Percentiles rank a stretch among this genome's conserved stretches.
Conservation (phyloP, 75 land plant genomes). For the Isoetes taiwanensis region DNA sequence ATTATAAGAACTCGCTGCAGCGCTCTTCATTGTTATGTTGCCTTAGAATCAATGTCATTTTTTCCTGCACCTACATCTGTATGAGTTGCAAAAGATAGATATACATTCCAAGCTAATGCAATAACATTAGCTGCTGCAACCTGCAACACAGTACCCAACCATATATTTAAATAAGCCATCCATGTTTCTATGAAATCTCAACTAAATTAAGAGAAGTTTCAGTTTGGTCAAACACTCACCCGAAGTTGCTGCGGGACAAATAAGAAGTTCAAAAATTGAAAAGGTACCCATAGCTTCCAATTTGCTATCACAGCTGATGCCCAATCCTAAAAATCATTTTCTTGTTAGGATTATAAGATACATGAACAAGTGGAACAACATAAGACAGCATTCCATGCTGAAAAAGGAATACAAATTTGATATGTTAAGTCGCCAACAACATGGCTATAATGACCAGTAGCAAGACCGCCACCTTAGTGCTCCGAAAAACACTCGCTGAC, state of each 20-base stretch:
- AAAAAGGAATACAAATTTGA: too few species aligned
- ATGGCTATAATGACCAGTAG: too few species aligned
- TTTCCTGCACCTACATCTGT: too few species aligned
- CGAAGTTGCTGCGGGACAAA: constrained; percentile 83
- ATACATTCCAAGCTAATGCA: constrained; percentile 66
- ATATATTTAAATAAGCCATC: not conserved
- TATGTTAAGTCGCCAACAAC: too few species aligned
- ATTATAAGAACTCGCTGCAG: too few species aligned
- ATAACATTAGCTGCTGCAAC: constrained; percentile 65
- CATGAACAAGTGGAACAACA: not conserved
- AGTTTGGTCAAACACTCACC: constrained; percentile 20
- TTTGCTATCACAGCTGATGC: constrained; percentile 59
- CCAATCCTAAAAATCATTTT: constrained; percentile 64
- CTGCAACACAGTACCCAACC: constrained; percentile 17
- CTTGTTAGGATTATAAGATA: too few species aligned
- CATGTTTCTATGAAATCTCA: not conserved
- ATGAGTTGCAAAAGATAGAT: constrained; percentile 72
- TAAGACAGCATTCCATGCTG: too few species aligned
- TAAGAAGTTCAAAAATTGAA: constrained; percentile 76
- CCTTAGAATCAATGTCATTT: too few species aligned
- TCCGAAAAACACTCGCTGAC: too few species aligned
- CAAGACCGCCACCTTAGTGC: too few species aligned
- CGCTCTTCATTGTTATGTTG: too few species aligned
- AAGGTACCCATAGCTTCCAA: constrained; percentile 96
- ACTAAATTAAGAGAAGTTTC: too few species aligned